Conservation (phyloP, 257 asterid species). For the Schizonepeta tenuifolia region DNA sequence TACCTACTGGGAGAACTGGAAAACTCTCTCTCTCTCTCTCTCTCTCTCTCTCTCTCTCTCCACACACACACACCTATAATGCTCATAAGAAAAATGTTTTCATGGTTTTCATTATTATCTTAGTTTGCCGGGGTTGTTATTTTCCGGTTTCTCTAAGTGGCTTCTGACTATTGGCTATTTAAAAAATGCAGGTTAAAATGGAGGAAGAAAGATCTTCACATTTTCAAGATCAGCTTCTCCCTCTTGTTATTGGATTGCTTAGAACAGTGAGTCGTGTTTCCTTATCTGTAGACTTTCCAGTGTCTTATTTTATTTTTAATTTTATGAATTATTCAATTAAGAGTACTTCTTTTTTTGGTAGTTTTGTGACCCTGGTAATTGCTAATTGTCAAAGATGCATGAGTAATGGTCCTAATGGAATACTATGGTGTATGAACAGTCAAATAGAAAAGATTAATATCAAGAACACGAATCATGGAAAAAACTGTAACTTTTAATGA, state of each 20-base stretch:
- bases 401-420: not conserved
- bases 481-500: conserved; percentile 7
- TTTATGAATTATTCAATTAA: conserved; percentile 16
- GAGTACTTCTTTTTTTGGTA: conserved; percentile 12
- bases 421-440: conserved; percentile 15
- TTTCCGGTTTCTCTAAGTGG: conserved; percentile 19
- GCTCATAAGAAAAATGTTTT: conserved; percentile 1
- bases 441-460: not conserved
- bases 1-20: not conserved
- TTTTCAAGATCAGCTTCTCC: conserved; percentile 89
- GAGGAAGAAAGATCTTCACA: conserved; percentile 78
- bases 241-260: conserved; percentile 91
- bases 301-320: not conserved
- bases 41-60: not conserved
- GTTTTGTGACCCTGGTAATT: conserved; percentile 3
- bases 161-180: conserved; percentile 32
- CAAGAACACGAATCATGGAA: conserved; percentile 13
- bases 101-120: conserved; percentile 12
- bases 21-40: not conserved
- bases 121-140: conserved; percentile 22
- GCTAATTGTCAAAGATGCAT: conserved; percentile 12
- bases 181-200: conserved; percentile 62
- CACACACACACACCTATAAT: not conserved
- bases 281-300: conserved; percentile 24
- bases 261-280: conserved; percentile 74